phyloP scores from a whole-genome alignment of 441 rosid genomes.

The Jatropha podagrica region DNA sequence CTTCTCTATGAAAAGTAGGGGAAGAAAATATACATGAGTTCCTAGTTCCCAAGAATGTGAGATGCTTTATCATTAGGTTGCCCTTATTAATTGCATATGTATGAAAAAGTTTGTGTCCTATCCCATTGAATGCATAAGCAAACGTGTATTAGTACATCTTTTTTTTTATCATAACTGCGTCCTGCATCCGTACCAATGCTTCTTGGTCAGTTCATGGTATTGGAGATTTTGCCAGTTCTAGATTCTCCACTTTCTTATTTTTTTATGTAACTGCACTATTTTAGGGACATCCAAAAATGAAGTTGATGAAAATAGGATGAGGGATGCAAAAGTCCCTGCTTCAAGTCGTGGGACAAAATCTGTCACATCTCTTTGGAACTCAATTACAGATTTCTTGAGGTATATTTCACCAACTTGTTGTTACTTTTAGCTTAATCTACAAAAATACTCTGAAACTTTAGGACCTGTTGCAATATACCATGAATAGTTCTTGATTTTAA shows the following conservation, averaged over 20 bases:
- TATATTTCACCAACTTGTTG: slow-evolving; percentile 28
- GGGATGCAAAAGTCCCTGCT: slow-evolving; percentile 23
- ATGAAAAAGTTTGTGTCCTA: too few species aligned
- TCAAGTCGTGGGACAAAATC: slow-evolving; percentile 30
- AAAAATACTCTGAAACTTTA: not conserved
- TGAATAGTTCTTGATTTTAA: too few species aligned
- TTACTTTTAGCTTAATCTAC: not conserved
- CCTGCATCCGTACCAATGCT: not conserved
- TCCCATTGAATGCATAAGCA: too few species aligned
- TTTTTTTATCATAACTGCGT: too few species aligned
- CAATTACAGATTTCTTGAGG: slow-evolving; percentile 57
- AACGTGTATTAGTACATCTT: not conserved
- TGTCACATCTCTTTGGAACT: slow-evolving; percentile 51
- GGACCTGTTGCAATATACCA: too few species aligned
- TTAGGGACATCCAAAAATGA: slow-evolving; percentile 35
- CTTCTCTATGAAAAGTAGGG: too few species aligned
- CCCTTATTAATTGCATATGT: not conserved
- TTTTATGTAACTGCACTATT: not conserved
- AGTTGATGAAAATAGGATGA: not conserved
- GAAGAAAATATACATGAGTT: too few species aligned
- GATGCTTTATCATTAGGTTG: too few species aligned
- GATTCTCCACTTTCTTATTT: not conserved
- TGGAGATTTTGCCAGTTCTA: not conserved
- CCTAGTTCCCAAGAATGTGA: not conserved
- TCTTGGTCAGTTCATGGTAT: not conserved